Conservation (phyloP, 169 alveolate genomes). For the Plasmodium chabaudi region DNA sequence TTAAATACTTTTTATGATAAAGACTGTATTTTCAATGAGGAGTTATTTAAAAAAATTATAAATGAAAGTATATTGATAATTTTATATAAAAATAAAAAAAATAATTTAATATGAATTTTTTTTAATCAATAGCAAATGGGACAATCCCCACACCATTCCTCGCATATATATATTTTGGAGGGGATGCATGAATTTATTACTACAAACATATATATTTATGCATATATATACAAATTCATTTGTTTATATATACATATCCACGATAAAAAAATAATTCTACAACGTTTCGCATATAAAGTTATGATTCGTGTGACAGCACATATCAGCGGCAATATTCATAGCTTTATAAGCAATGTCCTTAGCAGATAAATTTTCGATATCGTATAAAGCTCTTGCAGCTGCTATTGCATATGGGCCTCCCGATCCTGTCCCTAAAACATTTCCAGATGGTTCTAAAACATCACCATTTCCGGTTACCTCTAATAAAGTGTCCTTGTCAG, state of each 20-base stretch:
- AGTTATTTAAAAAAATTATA: background rate
- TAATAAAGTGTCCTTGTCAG: conserved; percentile 84
- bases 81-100: conserved; percentile 4
- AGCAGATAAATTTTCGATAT: conserved; percentile 82
- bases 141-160: background rate
- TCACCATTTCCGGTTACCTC: conserved; percentile 89
- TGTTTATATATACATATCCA: background rate
- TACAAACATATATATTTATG: background rate
- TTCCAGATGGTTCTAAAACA: conserved; percentile 88
- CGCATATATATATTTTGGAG: background rate
- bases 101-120: background rate
- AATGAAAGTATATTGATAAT: conserved; percentile 1
- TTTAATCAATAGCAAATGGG: background rate
- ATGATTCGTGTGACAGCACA: conserved; percentile 85
- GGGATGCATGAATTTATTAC: background rate
- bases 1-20: background rate
- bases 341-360: conserved; percentile 84
- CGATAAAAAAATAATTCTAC: conserved; percentile 2
- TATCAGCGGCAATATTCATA: conserved; percentile 88
- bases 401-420: conserved; percentile 91
- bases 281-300: conserved; percentile 80
- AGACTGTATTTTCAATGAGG: background rate
- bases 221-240: background rate
- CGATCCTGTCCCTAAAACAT: conserved; percentile 89
- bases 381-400: conserved; percentile 88